Evolutionary conservation across 495 filamentous ascomycete species (phyloP).

Genomic region (Chaetomium cochliodes): DNA sequence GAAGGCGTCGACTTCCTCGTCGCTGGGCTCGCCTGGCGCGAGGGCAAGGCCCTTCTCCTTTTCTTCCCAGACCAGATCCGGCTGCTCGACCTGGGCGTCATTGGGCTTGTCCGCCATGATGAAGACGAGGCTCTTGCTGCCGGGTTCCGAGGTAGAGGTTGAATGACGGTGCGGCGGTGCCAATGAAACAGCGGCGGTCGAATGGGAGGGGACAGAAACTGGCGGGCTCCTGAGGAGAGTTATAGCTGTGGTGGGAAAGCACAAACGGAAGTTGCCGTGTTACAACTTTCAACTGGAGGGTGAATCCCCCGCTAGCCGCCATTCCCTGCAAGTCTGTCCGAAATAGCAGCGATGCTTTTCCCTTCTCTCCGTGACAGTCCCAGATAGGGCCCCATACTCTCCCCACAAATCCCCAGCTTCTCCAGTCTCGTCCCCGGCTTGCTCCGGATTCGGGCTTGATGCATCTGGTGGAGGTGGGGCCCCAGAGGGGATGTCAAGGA

Average conservation of each 20-base stretch:
- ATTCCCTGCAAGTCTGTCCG: neutral
- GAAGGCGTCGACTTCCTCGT: constrained; percentile 4
- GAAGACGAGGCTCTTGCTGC: neutral
- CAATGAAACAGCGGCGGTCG: neutral
- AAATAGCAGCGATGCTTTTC: neutral
- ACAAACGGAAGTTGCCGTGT: neutral
- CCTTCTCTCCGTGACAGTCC: neutral
- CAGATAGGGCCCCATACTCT: neutral
- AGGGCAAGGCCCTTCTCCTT: neutral
- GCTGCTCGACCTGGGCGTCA: neutral
- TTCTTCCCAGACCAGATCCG: neutral
- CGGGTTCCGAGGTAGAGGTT: neutral
- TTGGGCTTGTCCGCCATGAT: neutral
- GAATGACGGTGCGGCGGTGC: neutral
- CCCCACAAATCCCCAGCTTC: neutral
- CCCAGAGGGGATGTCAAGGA: neutral
- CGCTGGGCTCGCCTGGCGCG: neutral
- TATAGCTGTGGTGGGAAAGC: neutral
- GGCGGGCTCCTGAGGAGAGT: neutral
- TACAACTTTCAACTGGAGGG: neutral
- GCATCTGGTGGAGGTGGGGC: neutral
- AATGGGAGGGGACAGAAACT: neutral
- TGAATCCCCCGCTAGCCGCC: neutral
- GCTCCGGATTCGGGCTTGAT: neutral
- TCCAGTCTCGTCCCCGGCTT: neutral